phyloP scores from a whole-genome alignment of 129 eudicot genomes.

The Centella asiatica region DNA sequence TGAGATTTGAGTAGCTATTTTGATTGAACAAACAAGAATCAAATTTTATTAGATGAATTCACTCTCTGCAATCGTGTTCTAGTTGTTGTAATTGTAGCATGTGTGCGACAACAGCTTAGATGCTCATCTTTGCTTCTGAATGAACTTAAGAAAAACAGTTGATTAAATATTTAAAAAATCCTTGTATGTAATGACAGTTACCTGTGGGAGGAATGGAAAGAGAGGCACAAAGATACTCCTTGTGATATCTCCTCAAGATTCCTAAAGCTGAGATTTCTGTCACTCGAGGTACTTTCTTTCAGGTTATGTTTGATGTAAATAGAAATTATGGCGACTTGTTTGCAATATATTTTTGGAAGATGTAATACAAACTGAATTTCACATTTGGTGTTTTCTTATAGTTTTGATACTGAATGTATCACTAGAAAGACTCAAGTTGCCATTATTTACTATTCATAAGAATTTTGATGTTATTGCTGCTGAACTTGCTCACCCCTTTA shows the following conservation, averaged over 20 bases:
- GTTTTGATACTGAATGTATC: background rate
- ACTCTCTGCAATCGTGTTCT: no score
- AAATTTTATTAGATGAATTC: no score
- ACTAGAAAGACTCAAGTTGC: background rate
- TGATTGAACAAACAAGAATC: no score
- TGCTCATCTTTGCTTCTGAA: background rate
- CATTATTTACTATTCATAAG: background rate
- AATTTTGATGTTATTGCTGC: background rate
- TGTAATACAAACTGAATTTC: no score
- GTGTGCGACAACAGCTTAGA: background rate
- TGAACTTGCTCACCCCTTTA: background rate
- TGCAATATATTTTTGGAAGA: background rate
- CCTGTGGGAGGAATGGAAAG: constrained; percentile 91
- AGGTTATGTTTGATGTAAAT: constrained; percentile 3
- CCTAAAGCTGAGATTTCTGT: constrained; percentile 53
- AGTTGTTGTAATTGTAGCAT: background rate
- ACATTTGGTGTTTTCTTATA: no score
- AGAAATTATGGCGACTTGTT: background rate
- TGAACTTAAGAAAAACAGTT: background rate
- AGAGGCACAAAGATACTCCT: constrained; percentile 48
- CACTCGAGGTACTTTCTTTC: constrained; percentile 68
- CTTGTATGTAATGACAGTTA: constrained; percentile 40
- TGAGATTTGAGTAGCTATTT: no score
- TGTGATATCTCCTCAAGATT: constrained; percentile 57
- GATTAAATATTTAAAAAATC: background rate